These are phyloP conservation scores for Fusarium sambucinum DNA, from an alignment of 2,329 filamentous ascomycete species.

Conservation along the genomic window DNA sequence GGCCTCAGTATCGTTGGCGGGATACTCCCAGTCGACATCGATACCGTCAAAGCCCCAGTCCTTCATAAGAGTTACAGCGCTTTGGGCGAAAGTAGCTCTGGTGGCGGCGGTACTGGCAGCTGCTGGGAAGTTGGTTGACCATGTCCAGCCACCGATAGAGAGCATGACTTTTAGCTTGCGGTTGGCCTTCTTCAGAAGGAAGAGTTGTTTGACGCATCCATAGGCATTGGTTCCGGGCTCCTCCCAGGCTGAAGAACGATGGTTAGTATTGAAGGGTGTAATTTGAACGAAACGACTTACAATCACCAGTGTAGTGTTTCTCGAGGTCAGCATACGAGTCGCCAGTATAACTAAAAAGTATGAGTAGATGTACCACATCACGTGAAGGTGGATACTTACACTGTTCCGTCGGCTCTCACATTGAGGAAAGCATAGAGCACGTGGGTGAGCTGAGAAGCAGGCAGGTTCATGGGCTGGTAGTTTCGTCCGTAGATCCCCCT, in stretches of 20 bases:
- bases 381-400: constrained; percentile 59
- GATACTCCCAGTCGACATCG: constrained; percentile 58
- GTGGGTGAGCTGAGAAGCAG: constrained; percentile 76
- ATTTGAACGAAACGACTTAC: constrained; percentile 1
- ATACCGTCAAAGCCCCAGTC: constrained; percentile 72
- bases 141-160: constrained; percentile 86
- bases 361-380: fast-evolving
- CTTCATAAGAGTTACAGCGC: constrained; percentile 75
- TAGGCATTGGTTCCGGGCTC: constrained; percentile 77
- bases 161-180: constrained; percentile 81
- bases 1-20: constrained; percentile 52
- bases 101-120: constrained; percentile 69
- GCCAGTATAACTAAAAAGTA: constrained; percentile 14
- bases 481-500: constrained; percentile 80
- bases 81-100: constrained; percentile 75
- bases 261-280: background rate
- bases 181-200: constrained; percentile 78
- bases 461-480: constrained; percentile 77
- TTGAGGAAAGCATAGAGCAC: constrained; percentile 86
- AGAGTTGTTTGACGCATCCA: constrained; percentile 82
- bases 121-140: constrained; percentile 77
- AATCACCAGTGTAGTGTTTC: constrained; percentile 38
- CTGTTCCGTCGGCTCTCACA: constrained; percentile 75
- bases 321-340: constrained; percentile 39
- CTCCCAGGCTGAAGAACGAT: constrained; percentile 54